These are phyloP conservation scores for Eragrostis curvula DNA, from an alignment of 176 grass and related monocot species.

Conservation along the genomic window DNA sequence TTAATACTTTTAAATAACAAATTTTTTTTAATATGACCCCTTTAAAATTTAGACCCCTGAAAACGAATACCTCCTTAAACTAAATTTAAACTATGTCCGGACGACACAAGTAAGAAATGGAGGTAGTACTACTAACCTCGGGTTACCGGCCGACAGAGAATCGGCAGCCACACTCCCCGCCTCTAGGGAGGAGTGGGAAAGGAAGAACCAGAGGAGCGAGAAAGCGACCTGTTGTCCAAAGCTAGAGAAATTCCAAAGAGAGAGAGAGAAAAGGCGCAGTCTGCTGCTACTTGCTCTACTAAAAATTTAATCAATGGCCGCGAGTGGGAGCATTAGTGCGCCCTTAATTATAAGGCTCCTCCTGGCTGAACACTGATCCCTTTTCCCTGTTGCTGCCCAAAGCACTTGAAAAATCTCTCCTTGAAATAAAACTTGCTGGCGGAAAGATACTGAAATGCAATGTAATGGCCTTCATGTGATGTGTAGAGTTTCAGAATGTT, in stretches of 20 bases:
- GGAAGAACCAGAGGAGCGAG: conserved; percentile 23
- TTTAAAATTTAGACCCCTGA: too few species aligned
- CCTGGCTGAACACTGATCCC: conserved; percentile 34
- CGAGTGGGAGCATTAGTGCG: conserved; percentile 52
- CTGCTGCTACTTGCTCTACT: conserved; percentile 53
- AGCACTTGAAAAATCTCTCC: conserved; percentile 29
- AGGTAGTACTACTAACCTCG: too few species aligned
- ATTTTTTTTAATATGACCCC: too few species aligned
- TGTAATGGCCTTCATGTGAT: conserved; percentile 64
- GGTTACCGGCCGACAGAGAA: conserved; percentile 80
- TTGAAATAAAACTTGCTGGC: conserved; percentile 29
- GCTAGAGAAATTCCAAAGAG: conserved; percentile 61
- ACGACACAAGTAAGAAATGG: too few species aligned
- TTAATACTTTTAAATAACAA: too few species aligned
- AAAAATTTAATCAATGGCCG: conserved; percentile 50
- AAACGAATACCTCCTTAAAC: too few species aligned
- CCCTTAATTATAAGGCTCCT: conserved; percentile 48
- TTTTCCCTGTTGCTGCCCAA: conserved; percentile 36
- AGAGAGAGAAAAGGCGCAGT: conserved; percentile 46
- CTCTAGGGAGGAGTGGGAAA: conserved; percentile 46
- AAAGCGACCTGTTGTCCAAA: conserved; percentile 45
- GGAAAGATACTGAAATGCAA: conserved; percentile 18
- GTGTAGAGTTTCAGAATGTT: conserved; percentile 34
- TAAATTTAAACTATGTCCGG: too few species aligned
- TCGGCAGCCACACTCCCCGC: conserved; percentile 57